Conservation (phyloP, 257 asterid species). For the Solanum paucissectum region DNA sequence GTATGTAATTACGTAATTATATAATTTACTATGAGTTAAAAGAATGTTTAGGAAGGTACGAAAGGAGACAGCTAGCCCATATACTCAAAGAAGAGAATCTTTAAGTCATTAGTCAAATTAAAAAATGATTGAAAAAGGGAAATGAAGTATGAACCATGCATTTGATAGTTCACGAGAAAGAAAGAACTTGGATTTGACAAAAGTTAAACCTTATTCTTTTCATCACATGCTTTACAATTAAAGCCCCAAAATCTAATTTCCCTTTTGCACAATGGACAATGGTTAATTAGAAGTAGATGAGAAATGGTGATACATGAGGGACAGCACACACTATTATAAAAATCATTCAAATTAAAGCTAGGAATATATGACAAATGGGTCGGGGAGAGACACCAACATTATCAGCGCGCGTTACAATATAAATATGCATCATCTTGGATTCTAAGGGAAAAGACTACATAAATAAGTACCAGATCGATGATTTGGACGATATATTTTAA, state of each 20-base stretch:
- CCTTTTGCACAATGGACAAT: neutral
- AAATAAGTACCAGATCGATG: accelerated
- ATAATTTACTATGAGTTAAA: neutral
- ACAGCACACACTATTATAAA: neutral
- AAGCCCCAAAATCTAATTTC: neutral
- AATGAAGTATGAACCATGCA: neutral
- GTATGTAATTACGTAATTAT: neutral
- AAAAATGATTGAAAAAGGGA: neutral
- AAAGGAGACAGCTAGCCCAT: neutral
- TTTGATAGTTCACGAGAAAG: conserved; percentile 1
- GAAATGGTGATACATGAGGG: neutral
- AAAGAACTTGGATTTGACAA: neutral
- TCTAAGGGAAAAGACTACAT: too few relatives aligned
- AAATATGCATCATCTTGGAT: neutral
- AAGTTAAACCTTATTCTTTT: neutral
- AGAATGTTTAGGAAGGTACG: neutral
- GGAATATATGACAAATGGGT: neutral
- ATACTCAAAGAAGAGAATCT: neutral
- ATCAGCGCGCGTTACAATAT: neutral
- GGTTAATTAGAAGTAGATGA: neutral
- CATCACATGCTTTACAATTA: neutral
- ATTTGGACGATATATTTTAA: neutral
- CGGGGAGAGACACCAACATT: neutral
- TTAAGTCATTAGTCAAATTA: neutral
- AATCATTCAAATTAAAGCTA: neutral